A percentile compares a stretch with the other conserved stretches of the same genome.
phyloP scores from a whole-genome alignment of 176 grass and related monocot species.

The Urochloa ruziziensis region DNA sequence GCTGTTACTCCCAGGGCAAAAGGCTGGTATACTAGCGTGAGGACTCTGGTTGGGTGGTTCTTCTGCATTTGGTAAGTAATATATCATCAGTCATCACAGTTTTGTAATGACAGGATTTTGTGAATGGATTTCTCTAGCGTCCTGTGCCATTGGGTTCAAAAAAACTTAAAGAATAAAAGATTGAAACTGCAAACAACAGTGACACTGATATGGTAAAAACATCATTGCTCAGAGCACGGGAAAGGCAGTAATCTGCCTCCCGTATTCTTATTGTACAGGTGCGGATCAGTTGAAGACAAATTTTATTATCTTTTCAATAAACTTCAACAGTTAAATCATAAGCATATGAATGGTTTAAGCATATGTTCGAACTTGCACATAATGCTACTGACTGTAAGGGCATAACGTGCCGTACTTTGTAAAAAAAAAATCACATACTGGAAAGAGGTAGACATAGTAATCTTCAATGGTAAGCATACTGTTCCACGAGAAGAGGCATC shows the following conservation, averaged over 20 bases:
- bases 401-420: neutral
- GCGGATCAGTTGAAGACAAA: too few relatives aligned
- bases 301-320: too few relatives aligned
- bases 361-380: neutral
- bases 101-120: neutral
- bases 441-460: slow-evolving; percentile 46
- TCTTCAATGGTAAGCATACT: slow-evolving; percentile 58
- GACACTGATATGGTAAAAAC: neutral
- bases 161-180: neutral
- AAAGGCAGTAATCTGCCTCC: neutral
- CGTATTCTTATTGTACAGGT: too few relatives aligned
- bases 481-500: slow-evolving; percentile 44
- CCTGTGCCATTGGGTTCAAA: neutral
- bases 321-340: neutral
- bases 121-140: neutral
- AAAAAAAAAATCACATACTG: neutral
- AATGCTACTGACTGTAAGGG: neutral
- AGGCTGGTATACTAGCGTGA: slow-evolving; percentile 10
- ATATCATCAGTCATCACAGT: neutral
- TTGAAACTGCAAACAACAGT: neutral
- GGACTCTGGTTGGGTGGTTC: slow-evolving; percentile 18
- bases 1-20: neutral
- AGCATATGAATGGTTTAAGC: neutral
- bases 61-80: neutral
- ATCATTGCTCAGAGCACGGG: neutral